phyloP scores from a whole-genome alignment of 768 basidiomycete species.

The Rhizopogon roseolus region DNA sequence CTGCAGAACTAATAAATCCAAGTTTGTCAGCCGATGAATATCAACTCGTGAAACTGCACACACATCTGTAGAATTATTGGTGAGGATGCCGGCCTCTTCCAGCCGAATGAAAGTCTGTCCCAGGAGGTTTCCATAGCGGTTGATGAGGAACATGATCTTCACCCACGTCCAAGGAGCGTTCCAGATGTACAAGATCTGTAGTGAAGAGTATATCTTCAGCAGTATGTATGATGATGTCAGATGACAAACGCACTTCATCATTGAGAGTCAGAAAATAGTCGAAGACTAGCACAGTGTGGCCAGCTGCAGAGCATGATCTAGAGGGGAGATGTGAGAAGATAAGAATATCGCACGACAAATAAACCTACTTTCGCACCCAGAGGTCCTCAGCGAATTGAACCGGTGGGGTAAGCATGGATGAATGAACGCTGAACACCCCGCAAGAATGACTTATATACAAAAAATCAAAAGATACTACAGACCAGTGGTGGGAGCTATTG shows the following conservation, averaged over 20 bases:
- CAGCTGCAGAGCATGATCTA: slow-evolving; percentile 12
- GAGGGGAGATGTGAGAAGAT: background rate
- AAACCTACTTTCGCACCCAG: background rate
- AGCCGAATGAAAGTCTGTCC: slow-evolving; percentile 17
- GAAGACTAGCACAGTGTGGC: slow-evolving; percentile 17
- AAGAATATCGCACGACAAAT: background rate
- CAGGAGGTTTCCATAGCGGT: slow-evolving; percentile 11
- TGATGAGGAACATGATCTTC: slow-evolving; percentile 15
- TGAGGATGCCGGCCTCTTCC: slow-evolving; percentile 17
- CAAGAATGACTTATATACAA: too few species aligned
- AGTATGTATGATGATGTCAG: slow-evolving; percentile 7
- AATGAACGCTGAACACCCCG: background rate
- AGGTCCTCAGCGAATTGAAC: background rate
- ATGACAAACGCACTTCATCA: slow-evolving; percentile 16
- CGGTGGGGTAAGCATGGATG: background rate
- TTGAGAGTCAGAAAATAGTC: slow-evolving; percentile 22
- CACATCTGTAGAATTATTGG: slow-evolving; percentile 11
- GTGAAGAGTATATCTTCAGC: slow-evolving; percentile 6
- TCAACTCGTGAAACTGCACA: background rate
- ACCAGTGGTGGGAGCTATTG: too few species aligned
- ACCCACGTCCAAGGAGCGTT: slow-evolving; percentile 6
- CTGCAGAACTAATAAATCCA: slow-evolving; percentile 14
- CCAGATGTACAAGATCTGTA: slow-evolving; percentile 8
- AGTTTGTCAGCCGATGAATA: background rate
- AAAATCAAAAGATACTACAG: background rate